phyloP scores from a whole-genome alignment of 148 eudicot species.

The Rhododendron kiyosumense region DNA sequence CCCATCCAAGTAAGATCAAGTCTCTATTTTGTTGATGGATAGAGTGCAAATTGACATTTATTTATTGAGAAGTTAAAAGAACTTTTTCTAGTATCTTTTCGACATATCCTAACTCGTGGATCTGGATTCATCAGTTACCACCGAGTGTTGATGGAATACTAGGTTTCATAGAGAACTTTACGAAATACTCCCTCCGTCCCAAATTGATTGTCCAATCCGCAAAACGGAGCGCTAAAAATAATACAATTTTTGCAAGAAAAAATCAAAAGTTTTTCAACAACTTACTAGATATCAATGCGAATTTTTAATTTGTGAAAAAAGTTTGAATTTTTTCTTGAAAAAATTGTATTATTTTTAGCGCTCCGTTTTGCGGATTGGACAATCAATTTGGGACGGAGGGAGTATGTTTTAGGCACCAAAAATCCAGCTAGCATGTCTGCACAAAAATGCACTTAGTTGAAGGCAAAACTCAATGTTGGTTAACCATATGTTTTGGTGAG shows the following conservation, averaged over 20 bases:
- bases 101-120: background rate
- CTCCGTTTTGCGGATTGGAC: too few species aligned
- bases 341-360: too few species aligned
- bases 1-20: slow-evolving; percentile 76
- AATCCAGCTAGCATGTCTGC: background rate
- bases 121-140: background rate
- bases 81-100: background rate
- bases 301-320: too few species aligned
- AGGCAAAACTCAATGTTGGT: background rate
- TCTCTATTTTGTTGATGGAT: background rate
- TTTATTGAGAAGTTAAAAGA: background rate
- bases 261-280: too few species aligned
- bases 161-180: background rate
- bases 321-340: too few species aligned
- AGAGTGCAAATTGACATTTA: background rate
- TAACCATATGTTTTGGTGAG: background rate
- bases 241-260: too few species aligned
- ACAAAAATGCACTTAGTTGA: background rate
- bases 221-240: too few species aligned
- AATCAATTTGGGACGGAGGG: too few species aligned
- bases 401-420: background rate
- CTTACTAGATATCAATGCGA: too few species aligned
- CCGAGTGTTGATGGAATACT: background rate
- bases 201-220: too few species aligned
- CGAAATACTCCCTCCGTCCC: too few species aligned